Conservation (phyloP, 331 rosid genomes). For the Pyrus hybrid region DNA sequence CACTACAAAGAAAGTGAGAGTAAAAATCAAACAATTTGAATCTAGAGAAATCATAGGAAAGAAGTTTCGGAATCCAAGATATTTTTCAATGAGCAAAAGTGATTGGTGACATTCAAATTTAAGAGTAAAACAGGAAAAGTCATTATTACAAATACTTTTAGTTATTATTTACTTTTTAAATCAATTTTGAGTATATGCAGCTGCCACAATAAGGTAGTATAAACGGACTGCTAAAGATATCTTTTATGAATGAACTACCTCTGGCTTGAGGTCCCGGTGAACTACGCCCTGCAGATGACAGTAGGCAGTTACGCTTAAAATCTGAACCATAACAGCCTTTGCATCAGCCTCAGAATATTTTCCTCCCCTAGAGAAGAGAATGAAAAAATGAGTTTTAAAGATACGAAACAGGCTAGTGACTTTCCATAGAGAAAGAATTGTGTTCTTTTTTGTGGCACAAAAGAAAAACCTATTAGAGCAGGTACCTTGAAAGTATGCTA, state of each 20-base stretch:
- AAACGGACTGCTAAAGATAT: not conserved
- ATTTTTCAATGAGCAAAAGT: not conserved
- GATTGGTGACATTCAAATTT: not conserved
- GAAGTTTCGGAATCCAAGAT: not conserved
- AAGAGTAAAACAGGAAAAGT: not conserved
- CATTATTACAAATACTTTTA: not conserved
- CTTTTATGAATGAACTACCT: conserved; percentile 42
- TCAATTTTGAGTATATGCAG: not conserved
- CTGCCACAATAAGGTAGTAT: not conserved
- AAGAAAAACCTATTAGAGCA: conserved; percentile 4
- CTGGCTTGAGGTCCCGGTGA: conserved; percentile 88
- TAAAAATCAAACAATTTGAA: not conserved
- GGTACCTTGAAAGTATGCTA: conserved; percentile 79
- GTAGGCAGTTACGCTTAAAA: conserved; percentile 63
- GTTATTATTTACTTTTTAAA: not conserved
- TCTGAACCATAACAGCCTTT: conserved; percentile 64
- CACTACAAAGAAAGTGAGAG: not conserved
- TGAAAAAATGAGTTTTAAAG: conserved; percentile 7
- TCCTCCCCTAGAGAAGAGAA: conserved; percentile 59
- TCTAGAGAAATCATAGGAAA: not conserved
- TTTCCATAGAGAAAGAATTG: conserved; percentile 3
- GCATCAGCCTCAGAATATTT: conserved; percentile 84
- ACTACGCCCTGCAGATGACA: conserved; percentile 93
- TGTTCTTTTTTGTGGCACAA: conserved; percentile 1
- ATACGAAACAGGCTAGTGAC: conserved; percentile 4